Evolutionary conservation across 1,284 basidiomycete genomes (phyloP), one percentile per base, ranked within the genome.

Genomic region (Ceratobasidium sp.): DNA sequence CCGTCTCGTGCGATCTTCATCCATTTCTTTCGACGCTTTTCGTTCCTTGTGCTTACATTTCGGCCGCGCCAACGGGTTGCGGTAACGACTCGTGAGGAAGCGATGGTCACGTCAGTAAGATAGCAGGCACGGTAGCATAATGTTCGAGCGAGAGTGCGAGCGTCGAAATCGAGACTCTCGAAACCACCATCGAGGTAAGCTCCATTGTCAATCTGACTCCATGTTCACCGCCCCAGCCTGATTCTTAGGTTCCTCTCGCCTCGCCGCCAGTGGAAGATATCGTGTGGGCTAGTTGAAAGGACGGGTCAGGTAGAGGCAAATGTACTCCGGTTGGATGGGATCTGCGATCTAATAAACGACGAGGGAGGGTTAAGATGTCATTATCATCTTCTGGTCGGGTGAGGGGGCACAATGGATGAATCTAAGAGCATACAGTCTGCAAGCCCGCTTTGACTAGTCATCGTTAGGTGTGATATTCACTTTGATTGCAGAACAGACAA

Each of bases 161-260:
- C 72, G 96, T 99, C 76, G 98, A 98, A 89, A 91, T 97, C 58
- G 96, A 98, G 84, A 98, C 91, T 20, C 82, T 98, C 77, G 98
- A 99, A 86, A 99, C 96, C 10, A 96, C 96, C 17, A 91, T 98
- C 74, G 95, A 98, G 85, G 90, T 87, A 71, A 4, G 77, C 76
- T 15, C n/a, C n/a, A n/a, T n/a, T n/a, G n/a, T n/a, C n/a, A n/a
- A 12, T 57, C 15, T 32, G 49, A 1, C 29, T 52, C n/a, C n/a
- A n/a, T n/a, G n/a, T n/a, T n/a, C n/a, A n/a, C n/a, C 49, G 47
- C 22, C 57, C 56, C 8, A 25, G n/a, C 15, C 70, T 12, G 40
- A 42, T 52, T 29, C 43, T 68, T 12, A 89, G 88, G 92, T 90
- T 47, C 92, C 96, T 0, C 92, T 94, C 15, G 88, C 98, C 80